A percentile compares a stretch with the other conserved stretches of the same genome.
Conservation (phyloP, 2,329 filamentous ascomycete genomes). For the Apiospora phragmitis region DNA sequence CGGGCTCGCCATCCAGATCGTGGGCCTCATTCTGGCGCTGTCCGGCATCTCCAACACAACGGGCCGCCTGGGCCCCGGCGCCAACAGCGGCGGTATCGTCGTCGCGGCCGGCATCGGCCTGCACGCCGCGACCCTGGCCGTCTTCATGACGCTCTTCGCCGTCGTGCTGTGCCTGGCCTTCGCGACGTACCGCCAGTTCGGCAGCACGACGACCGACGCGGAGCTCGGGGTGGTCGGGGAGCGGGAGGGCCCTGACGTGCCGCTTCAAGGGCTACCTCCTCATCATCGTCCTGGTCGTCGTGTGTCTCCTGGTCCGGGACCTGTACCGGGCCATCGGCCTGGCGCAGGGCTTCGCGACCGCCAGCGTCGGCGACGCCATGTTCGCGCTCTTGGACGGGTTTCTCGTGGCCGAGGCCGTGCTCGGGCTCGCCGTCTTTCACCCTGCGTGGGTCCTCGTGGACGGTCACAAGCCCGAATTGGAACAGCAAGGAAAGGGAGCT, state of each 20-base stretch:
- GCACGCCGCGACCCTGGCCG: slow-evolving; percentile 26
- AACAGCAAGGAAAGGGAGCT: neutral
- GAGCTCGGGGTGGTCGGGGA: neutral
- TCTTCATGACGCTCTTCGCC: slow-evolving; percentile 25
- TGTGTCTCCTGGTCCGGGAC: slow-evolving; percentile 27
- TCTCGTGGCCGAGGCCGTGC: slow-evolving; percentile 29
- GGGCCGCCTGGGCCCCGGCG: slow-evolving; percentile 18
- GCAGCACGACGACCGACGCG: slow-evolving; percentile 25
- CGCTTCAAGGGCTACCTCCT: slow-evolving; percentile 29
- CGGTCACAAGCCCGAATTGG: neutral
- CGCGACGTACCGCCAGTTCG: slow-evolving; percentile 23
- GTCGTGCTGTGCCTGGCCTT: slow-evolving; percentile 24
- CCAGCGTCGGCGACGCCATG: slow-evolving; percentile 25
- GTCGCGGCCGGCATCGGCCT: slow-evolving; percentile 27
- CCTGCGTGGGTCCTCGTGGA: slow-evolving; percentile 21
- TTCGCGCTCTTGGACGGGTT: slow-evolving; percentile 32
- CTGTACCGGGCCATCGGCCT: slow-evolving; percentile 28
- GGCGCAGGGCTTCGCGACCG: slow-evolving; percentile 26
- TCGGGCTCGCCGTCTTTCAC: slow-evolving; percentile 29
- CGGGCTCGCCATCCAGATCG: slow-evolving; percentile 27
- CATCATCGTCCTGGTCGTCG: slow-evolving; percentile 24
- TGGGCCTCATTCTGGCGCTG: slow-evolving; percentile 30
- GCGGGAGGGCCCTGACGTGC: slow-evolving; percentile 25
- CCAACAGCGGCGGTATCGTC: slow-evolving; percentile 22
- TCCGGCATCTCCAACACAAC: slow-evolving; percentile 20